Conservation (phyloP, 106 monocot genomes). For the Acanthochlamys bracteata region DNA sequence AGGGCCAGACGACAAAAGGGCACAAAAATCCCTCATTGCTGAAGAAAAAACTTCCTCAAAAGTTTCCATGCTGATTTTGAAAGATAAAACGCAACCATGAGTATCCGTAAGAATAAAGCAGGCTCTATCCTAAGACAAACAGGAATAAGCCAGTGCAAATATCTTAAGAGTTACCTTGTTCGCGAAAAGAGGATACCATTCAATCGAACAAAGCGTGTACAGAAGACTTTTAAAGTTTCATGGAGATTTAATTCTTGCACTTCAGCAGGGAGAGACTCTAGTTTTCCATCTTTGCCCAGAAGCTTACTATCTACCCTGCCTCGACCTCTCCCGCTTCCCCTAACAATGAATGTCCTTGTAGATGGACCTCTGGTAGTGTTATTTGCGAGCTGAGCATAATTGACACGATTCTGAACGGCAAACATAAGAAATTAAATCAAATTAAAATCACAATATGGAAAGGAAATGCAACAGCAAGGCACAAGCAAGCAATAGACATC, state of each 20-base stretch:
- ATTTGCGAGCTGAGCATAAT: slow-evolving; percentile 46
- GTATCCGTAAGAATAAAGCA: too few species aligned
- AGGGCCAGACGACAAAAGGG: slow-evolving; percentile 71
- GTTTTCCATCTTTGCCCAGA: slow-evolving; percentile 40
- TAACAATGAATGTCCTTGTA: slow-evolving; percentile 23
- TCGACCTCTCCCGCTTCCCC: slow-evolving; percentile 41
- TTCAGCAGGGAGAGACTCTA: slow-evolving; percentile 22
- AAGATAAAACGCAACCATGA: background rate
- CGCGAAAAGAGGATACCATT: slow-evolving; percentile 93
- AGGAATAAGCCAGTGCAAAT: background rate
- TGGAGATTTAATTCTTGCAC: slow-evolving; percentile 26
- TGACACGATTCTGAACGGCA: slow-evolving; percentile 70
- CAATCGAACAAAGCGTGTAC: slow-evolving; percentile 72
- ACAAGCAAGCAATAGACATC: background rate
- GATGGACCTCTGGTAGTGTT: slow-evolving; percentile 25
- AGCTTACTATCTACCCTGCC: slow-evolving; percentile 44
- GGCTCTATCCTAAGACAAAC: background rate
- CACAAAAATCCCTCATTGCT: slow-evolving; percentile 41
- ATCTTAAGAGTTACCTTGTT: slow-evolving; percentile 48
- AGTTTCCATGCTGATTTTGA: slow-evolving; percentile 63
- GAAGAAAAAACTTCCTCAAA: slow-evolving; percentile 68
- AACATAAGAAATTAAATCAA: background rate
- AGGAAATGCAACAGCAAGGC: background rate
- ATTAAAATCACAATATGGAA: background rate
- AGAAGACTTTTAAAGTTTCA: slow-evolving; percentile 64